phyloP scores from a whole-genome alignment of 805 yeast genomes.

The Candida insectorum region DNA sequence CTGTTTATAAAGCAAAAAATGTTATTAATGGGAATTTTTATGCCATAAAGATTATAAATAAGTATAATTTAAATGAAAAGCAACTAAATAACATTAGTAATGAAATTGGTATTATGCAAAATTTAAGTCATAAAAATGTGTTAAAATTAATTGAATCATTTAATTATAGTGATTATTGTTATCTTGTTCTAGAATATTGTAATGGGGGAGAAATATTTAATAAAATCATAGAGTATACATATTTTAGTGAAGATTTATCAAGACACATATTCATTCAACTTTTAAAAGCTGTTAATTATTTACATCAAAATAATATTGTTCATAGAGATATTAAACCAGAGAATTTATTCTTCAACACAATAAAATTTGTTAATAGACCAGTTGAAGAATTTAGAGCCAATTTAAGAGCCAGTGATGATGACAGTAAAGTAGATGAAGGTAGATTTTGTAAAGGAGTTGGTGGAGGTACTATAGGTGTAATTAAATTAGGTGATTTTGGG shows the following conservation, averaged over 20 bases:
- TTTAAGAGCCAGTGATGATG: conserved; percentile 55
- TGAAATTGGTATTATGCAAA: conserved; percentile 73
- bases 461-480: conserved; percentile 60
- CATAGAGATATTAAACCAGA: conserved; percentile 86
- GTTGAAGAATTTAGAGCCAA: conserved; percentile 23
- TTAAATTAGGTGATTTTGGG: conserved; percentile 70
- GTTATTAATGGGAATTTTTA: conserved; percentile 40
- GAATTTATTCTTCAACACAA: conserved; percentile 62
- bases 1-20: conserved; percentile 65
- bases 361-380: conserved; percentile 40
- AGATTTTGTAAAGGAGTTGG: conserved; percentile 49
- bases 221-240: conserved; percentile 73
- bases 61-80: conserved; percentile 48
- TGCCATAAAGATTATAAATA: conserved; percentile 76
- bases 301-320: conserved; percentile 66
- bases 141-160: conserved; percentile 52
- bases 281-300: conserved; percentile 63
- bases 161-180: conserved; percentile 54
- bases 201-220: conserved; percentile 81
- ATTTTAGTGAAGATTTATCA: conserved; percentile 68
- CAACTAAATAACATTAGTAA: conserved; percentile 59
- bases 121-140: conserved; percentile 58
- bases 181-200: conserved; percentile 62
- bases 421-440: conserved; percentile 61
- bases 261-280: conserved; percentile 73